Base-by-base conservation (phyloP, 2,329 filamentous ascomycete genomes). In the Chrysoporthe puriensis region DNA sequence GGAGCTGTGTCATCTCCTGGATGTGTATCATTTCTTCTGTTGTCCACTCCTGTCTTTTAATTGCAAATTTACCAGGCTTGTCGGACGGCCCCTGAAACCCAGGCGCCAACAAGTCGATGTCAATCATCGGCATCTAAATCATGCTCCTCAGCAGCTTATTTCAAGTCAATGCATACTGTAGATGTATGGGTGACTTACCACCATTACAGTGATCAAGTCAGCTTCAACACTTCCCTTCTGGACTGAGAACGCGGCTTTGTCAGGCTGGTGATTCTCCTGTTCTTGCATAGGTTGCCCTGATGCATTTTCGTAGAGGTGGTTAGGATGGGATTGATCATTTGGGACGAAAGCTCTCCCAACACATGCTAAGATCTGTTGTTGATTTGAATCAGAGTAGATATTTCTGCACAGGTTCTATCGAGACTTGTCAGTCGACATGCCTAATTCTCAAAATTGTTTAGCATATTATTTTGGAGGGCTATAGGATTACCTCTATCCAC, bases 41-140 rank as follows among this genome's bases (percentile, higher is more conserved):
- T 9, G 36, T 40, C 36, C 36, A 40, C 44, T 46, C 6, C 44
- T 5, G 13, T 46, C 44, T 46, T 46, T 40, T 9, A 40, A 40
- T 40, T 40, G 57, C 36, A 16, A 21, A 36, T 46, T 21, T 9
- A 40, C 44, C 32, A 36, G 44, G 44, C 8, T 44, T 16, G 26
- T 62, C 26, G 26, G 26, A 26, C 26, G 26, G 26, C 26, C 26
- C 26, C 26, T 26, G 21, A 18, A 50, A 36, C 18, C 32, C 36
- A 32, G 36, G 36, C 36, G 18, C 26, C 42, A 62, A 46, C 43
- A 34, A 36, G 60, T 62, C 60, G 34, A 36, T 40, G 26, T 62
- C 60, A 34, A 62, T 46, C 32, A 62, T 14, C 46, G 43, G 60
- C n/a, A 62, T 16, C 60, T 62, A 34, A 16, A 36, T 4, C 43